Base-by-base conservation (phyloP, 352 stramenopile genomes). In the Pythium oligandrum region DNA sequence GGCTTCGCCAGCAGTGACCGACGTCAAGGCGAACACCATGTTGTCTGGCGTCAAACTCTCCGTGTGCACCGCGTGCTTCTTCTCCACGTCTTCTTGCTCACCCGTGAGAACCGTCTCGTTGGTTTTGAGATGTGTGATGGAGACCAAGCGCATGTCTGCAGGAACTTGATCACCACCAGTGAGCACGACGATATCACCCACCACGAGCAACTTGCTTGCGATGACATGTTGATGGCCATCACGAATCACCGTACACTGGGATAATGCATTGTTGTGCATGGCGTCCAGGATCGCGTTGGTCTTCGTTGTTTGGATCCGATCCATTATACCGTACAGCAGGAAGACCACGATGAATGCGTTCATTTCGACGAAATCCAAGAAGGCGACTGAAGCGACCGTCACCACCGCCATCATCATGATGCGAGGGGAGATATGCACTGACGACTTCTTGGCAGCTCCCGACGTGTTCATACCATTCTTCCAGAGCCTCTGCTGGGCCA, bases 81-180 rank as follows among this genome's bases (percentile, higher is more conserved):
- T 88, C 8, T 81, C 52, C 44, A 88, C 78, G 49, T 86, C 90
- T 42, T 90, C 66, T 2, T 88, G 88, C 63, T 98, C 95, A 40
- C 95, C 95, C 5, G 95, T 98, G 5, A 98, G 73, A 54, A 88
- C 96, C 58, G 90, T 96, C 75, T 98, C 92, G 65, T 98, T 96
- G 4, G 98, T 76, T 55, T 91, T 83, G 36, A 90, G 79, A 48
- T 88, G 67, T 0, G 81, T 76, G 57, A 88, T 95, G 51, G 83
- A 74, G 7, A 94, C 69, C 4, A 98, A 75, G n/a, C 91, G 66
- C n/a, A 95, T 88, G 63, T 98, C 95, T 0, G 87, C 76, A 1
- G 90, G 88, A 35, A 98, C 86, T 53, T 97, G 93, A 58, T 98
- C 94, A 17, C 93, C 94, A 12, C 86, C 95, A 17, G 75, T 73